phyloP scores from a whole-genome alignment of 169 alveolate species.

The Plasmodium vivax region DNA sequence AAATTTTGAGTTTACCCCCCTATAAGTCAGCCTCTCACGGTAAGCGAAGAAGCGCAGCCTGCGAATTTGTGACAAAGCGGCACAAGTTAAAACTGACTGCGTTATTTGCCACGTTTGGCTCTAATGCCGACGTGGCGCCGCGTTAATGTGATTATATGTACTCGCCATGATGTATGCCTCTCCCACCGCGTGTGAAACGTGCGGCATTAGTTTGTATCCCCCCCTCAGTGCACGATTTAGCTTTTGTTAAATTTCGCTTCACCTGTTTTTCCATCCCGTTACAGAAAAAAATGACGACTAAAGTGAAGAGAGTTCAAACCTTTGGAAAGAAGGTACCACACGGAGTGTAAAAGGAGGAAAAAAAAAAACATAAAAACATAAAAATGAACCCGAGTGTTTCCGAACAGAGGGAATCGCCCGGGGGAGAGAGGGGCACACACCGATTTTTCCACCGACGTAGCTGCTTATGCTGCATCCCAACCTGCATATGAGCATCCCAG shows the following conservation, averaged over 20 bases:
- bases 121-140: not conserved
- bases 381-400: not conserved
- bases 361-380: not conserved
- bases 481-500: not conserved
- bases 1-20: not conserved
- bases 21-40: not conserved
- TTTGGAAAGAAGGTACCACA: conserved; percentile 92
- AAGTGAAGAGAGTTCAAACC: conserved; percentile 93
- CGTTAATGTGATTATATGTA: not conserved
- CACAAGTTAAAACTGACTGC: not conserved
- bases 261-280: not conserved
- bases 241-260: not conserved
- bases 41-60: not conserved
- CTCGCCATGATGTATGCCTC: not conserved
- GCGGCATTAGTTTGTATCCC: not conserved
- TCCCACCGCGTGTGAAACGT: not conserved
- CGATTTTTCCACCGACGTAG: not conserved
- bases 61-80: not conserved
- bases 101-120: not conserved
- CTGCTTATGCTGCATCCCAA: conserved; percentile 77
- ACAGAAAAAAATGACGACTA: conserved; percentile 66
- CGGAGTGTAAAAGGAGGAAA: not conserved
- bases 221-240: not conserved
- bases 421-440: not conserved
- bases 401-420: not conserved